phyloP scores from a whole-genome alignment of 148 eudicot species.

The Persicaria tinctoria region DNA sequence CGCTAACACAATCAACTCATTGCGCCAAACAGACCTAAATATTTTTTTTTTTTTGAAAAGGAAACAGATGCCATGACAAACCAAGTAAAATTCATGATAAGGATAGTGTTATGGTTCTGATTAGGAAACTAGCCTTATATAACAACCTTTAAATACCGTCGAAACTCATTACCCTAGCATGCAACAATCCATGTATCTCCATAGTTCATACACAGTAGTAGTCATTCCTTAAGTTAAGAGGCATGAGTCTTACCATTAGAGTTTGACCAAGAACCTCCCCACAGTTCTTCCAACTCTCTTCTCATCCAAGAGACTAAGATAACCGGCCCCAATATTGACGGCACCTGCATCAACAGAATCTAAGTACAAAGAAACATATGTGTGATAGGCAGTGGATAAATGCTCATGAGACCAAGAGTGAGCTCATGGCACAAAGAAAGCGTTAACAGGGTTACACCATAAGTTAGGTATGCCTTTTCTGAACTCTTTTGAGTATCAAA shows the following conservation, averaged over 20 bases:
- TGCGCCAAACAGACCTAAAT: too few relatives aligned
- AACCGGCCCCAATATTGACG: slow-evolving; percentile 79
- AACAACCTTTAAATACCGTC: too few relatives aligned
- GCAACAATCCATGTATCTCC: not conserved
- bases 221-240: not conserved
- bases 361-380: not conserved
- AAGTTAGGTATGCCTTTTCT: not conserved
- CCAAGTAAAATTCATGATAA: too few relatives aligned
- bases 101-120: too few relatives aligned
- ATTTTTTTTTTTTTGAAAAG: too few relatives aligned
- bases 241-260: slow-evolving; percentile 24
- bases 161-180: not conserved
- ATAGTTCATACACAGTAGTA: not conserved
- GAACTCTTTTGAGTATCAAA: not conserved
- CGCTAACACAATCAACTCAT: too few relatives aligned
- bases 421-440: not conserved
- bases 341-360: slow-evolving; percentile 47
- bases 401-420: not conserved
- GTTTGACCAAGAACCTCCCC: slow-evolving; percentile 62
- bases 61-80: too few relatives aligned
- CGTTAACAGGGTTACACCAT: not conserved
- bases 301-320: slow-evolving; percentile 75
- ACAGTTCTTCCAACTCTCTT: slow-evolving; percentile 64
- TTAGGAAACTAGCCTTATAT: too few relatives aligned
- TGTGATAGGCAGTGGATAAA: not conserved